These are phyloP conservation scores for Leishmania turanica DNA, from an alignment of 208 protist genomes.

Conservation along the genomic window DNA sequence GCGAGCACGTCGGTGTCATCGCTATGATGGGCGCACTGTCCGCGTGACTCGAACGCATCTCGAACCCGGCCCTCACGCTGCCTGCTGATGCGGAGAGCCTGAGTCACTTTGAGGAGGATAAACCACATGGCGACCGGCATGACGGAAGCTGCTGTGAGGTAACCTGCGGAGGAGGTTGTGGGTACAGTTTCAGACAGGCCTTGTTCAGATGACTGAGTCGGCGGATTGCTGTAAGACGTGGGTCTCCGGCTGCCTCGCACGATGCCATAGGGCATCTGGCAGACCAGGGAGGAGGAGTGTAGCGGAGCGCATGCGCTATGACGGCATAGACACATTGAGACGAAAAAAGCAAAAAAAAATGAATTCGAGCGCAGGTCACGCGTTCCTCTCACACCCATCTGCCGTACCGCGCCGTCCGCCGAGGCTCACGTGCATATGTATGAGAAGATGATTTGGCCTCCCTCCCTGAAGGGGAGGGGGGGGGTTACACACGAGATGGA, in stretches of 20 bases:
- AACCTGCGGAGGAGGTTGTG: background rate
- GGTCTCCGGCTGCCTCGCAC: background rate
- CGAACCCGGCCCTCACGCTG: background rate
- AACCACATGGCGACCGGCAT: background rate
- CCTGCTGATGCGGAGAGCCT: background rate
- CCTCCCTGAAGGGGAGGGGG: too few species aligned
- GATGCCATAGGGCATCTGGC: background rate
- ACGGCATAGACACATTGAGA: background rate
- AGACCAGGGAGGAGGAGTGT: background rate
- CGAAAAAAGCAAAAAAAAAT: too few species aligned
- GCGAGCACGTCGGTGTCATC: background rate
- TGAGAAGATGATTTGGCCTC: too few species aligned
- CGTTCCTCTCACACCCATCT: too few species aligned
- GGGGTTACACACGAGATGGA: too few species aligned
- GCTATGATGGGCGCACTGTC: background rate
- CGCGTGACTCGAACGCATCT: background rate
- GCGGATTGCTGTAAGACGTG: background rate
- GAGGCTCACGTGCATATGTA: too few species aligned
- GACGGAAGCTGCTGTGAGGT: background rate
- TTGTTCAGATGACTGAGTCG: background rate
- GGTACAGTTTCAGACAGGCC: background rate
- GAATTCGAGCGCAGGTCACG: too few species aligned
- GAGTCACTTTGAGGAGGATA: background rate
- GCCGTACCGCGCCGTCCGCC: too few species aligned
- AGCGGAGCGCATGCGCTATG: background rate